Base-by-base conservation (phyloP, 352 stramenopile species). In the Phytophthora melonis region DNA sequence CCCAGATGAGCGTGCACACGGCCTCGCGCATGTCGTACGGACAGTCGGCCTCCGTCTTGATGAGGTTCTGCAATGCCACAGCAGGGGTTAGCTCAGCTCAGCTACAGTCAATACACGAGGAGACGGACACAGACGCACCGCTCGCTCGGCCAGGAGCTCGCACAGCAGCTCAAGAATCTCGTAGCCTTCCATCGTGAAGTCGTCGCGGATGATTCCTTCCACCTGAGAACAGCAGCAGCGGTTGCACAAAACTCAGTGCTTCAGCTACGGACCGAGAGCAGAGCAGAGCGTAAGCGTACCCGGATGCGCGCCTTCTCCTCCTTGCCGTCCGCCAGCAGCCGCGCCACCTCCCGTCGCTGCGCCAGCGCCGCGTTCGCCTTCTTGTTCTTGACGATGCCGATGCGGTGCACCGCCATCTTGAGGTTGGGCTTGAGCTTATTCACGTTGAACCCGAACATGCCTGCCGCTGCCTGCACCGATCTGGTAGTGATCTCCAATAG, bases 141-240 rank as follows among this genome's bases (percentile, higher is more conserved):
- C 93, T 58, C 97, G 88, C 78, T 99, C 96, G 18, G 86, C 87
- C 14, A 99, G 63, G 3, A 99, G 76, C 63, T 99, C 95, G 70
- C 96, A 99, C 54, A 98, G 78, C 14, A 99, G 79, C 70, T 96
- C 89, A 30, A 99, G 76, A 70, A 99, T 98, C 74, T 99, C 96
- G 75, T 98, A 99, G 5, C 95, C 97, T 80, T 99, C 96, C 32
- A 99, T 91, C 13, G 94, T 97, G 70, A 98, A 97, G 74, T 99
- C 97, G 52, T 99, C 95, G 13, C 95, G 90, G 74, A 99, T 99
- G 25, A 99, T 94, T 10, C 90, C 88, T 80, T 97, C 90, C 39
- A 97, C 89, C 89, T 96, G 65, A 21, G 14, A 34, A 18, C n/a
- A 59, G 11, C 14, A 54, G 13, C 14, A 56, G 16, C n/a, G 56